Evolutionary conservation across 768 basidiomycete genomes (phyloP).

Genomic region (Sutorius australiensis): DNA sequence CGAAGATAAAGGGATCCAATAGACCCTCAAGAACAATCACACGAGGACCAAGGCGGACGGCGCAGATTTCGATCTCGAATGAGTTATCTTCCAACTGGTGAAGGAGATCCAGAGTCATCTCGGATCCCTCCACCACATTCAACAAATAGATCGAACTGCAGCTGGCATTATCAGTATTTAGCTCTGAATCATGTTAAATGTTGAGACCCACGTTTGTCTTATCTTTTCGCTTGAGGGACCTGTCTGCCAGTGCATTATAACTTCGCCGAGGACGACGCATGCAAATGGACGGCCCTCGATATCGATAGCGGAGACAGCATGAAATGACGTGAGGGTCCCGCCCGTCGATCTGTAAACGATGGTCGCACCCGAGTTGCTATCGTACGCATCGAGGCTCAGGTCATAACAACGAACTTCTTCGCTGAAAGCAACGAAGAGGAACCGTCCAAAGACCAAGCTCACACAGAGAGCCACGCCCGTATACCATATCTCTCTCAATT

Average conservation of each 20-base stretch:
- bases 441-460: constrained; percentile 15
- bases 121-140: not conserved
- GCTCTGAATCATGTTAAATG: not conserved
- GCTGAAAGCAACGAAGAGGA: constrained; percentile 12
- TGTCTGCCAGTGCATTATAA: not conserved
- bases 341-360: constrained; percentile 8
- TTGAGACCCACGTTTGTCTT: constrained; percentile 1
- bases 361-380: not conserved
- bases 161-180: not conserved
- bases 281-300: constrained; percentile 13
- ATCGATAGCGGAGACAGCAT: constrained; percentile 9
- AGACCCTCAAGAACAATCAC: constrained; percentile 5
- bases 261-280: constrained; percentile 12
- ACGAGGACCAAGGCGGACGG: constrained; percentile 16
- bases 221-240: not conserved
- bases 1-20: not conserved
- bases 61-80: not conserved
- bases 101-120: constrained; percentile 12
- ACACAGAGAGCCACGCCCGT: not conserved
- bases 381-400: not conserved
- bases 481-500: constrained; percentile 5
- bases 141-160: constrained; percentile 11
- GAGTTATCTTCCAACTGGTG: too few relatives aligned
- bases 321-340: not conserved
- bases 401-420: constrained; percentile 16